Percentiles rank a stretch among this genome's conserved stretches.
phyloP scores from a whole-genome alignment of 2,329 filamentous ascomycete genomes.

The Botrytis deweyae region DNA sequence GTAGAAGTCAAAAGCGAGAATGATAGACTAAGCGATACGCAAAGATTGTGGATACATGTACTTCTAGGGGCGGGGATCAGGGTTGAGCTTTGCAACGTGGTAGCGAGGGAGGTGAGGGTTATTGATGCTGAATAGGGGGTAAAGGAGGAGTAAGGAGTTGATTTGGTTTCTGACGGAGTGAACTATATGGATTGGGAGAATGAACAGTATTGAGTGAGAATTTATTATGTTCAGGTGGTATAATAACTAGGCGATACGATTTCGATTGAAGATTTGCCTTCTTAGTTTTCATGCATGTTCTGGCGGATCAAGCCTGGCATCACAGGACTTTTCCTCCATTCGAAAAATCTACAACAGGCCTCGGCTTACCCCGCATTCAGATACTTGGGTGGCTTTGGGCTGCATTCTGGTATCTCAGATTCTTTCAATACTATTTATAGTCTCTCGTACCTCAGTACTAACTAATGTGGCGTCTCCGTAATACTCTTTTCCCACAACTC shows the following conservation, averaged over 20 bases:
- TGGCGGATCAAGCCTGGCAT: background rate
- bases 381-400: background rate
- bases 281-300: background rate
- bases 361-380: background rate
- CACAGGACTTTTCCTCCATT: background rate
- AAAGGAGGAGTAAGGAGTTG: background rate
- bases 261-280: background rate
- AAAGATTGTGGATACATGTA: conserved; percentile 95
- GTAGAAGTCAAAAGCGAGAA: conserved; percentile 56
- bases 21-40: conserved; percentile 92
- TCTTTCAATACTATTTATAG: background rate
- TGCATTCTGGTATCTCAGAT: background rate
- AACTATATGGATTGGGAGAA: background rate
- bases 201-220: background rate
- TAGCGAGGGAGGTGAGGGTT: conserved; percentile 38
- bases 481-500: background rate
- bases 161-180: background rate
- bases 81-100: conserved; percentile 75
- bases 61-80: conserved; percentile 78
- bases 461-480: background rate
- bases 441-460: background rate
- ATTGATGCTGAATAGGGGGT: conserved; percentile 26
- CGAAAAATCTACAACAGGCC: background rate
- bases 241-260: background rate
- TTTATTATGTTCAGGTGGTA: background rate